Evolutionary conservation across 2,329 filamentous ascomycete genomes (phyloP).

Genomic region (Leptographium flavum): DNA sequence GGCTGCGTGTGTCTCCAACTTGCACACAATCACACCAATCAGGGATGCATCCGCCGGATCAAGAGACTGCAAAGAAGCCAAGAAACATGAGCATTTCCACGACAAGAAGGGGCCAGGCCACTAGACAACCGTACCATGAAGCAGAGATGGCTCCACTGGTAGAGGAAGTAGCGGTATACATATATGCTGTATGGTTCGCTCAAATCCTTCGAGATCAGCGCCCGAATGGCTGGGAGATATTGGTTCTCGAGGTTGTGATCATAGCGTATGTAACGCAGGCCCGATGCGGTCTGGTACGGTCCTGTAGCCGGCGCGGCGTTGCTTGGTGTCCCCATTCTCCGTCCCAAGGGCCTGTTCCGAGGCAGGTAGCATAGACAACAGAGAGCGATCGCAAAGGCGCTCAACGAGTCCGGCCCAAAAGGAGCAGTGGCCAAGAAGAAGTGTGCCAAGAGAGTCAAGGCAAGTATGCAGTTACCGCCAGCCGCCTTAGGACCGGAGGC

Average conservation of each 20-base stretch:
- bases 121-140: constrained; percentile 56
- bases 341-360: too few relatives aligned
- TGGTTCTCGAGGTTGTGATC: constrained; percentile 43
- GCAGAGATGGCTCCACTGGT: constrained; percentile 96
- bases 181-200: constrained; percentile 99
- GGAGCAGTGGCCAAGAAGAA: neutral
- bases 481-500: neutral
- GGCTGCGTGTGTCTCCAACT: constrained; percentile 78
- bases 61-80: constrained; percentile 30
- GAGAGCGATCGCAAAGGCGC: too few relatives aligned
- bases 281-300: constrained; percentile 9
- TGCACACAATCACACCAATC: constrained; percentile 85
- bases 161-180: constrained; percentile 95
- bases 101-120: neutral
- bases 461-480: neutral
- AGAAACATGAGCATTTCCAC: constrained; percentile 2
- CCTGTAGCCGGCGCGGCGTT: neutral
- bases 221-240: constrained; percentile 74
- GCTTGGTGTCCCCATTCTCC: neutral
- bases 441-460: neutral
- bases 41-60: constrained; percentile 48
- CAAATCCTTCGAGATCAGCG: constrained; percentile 87
- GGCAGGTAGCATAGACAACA: neutral
- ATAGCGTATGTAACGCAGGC: constrained; percentile 47
- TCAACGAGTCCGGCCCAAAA: neutral